These are phyloP conservation scores for Metarhizium brunneum DNA, from an alignment of 2,329 filamentous ascomycete species.

Conservation along the genomic window DNA sequence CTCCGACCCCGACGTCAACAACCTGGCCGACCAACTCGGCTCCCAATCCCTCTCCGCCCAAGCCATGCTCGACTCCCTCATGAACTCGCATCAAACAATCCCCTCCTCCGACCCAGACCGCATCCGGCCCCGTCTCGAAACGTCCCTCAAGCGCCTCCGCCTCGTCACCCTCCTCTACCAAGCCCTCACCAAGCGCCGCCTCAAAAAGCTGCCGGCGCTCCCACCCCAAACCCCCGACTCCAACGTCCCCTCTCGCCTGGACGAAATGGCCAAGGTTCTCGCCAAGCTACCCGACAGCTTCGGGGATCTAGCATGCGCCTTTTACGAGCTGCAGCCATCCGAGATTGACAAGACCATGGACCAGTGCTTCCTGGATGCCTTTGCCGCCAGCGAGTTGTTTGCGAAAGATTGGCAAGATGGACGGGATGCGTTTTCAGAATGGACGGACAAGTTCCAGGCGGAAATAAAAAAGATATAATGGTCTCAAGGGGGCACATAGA, in stretches of 20 bases:
- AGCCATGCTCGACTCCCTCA: slow-evolving; percentile 58
- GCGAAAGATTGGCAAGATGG: slow-evolving; percentile 51
- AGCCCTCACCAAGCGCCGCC: slow-evolving; percentile 58
- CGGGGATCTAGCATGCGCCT: slow-evolving; percentile 59
- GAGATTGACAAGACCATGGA: slow-evolving; percentile 51
- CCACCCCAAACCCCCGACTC: slow-evolving; percentile 22
- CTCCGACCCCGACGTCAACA: slow-evolving; percentile 30
- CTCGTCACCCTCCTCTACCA: slow-evolving; percentile 60
- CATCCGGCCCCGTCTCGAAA: slow-evolving; percentile 57
- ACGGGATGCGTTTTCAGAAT: slow-evolving; percentile 69
- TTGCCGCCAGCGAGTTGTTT: slow-evolving; percentile 45
- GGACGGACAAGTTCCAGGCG: slow-evolving; percentile 53
- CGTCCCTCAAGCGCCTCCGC: slow-evolving; percentile 54
- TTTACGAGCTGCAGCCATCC: slow-evolving; percentile 58
- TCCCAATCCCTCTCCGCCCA: slow-evolving; percentile 29
- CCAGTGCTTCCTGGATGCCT: slow-evolving; percentile 51
- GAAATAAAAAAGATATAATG: slow-evolving; percentile 36
- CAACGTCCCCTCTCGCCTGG: slow-evolving; percentile 33
- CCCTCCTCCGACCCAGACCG: slow-evolving; percentile 53
- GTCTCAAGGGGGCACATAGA: background rate
- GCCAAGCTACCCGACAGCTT: slow-evolving; percentile 55
- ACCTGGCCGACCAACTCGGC: slow-evolving; percentile 18
- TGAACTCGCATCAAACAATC: slow-evolving; percentile 52
- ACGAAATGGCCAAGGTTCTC: slow-evolving; percentile 47
- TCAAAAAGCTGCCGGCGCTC: slow-evolving; percentile 47